phyloP scores from a whole-genome alignment of 305 asterid species.

The Fraxinus sp. region DNA sequence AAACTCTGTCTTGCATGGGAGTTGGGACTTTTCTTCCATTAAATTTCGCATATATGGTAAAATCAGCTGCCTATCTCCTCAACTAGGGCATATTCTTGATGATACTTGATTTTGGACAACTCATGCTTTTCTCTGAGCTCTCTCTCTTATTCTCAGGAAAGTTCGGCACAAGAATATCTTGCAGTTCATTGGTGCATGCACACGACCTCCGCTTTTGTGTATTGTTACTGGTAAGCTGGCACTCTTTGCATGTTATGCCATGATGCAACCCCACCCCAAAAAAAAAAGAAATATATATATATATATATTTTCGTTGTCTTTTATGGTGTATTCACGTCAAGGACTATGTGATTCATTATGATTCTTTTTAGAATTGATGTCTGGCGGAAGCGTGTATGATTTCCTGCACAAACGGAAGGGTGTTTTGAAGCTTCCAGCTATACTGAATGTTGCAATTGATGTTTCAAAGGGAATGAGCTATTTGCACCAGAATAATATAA shows the following conservation, averaged over 20 bases:
- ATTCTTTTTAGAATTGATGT: constrained; percentile 62
- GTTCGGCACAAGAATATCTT: constrained; percentile 81
- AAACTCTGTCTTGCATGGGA: background rate
- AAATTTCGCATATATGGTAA: background rate
- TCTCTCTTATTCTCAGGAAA: constrained; percentile 52
- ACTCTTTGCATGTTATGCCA: constrained; percentile 9
- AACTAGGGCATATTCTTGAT: background rate
- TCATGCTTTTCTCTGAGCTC: background rate
- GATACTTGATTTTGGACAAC: background rate
- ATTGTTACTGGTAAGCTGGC: constrained; percentile 66
- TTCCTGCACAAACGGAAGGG: constrained; percentile 70
- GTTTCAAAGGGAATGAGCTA: constrained; percentile 88
- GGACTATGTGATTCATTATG: background rate
- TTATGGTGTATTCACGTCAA: background rate
- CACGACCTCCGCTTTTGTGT: constrained; percentile 76
- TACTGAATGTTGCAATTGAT: constrained; percentile 67
- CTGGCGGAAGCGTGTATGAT: constrained; percentile 85
- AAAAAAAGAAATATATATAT: too few species aligned
- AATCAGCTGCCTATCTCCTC: background rate
- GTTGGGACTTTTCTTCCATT: background rate
- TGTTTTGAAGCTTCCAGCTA: constrained; percentile 56
- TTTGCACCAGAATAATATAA: constrained; percentile 76
- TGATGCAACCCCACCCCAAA: background rate
- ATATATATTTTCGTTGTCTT: background rate
- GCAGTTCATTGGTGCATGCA: constrained; percentile 82